Evolutionary conservation across 768 basidiomycete genomes (phyloP).

Genomic region (Rhodotorula diobovata): DNA sequence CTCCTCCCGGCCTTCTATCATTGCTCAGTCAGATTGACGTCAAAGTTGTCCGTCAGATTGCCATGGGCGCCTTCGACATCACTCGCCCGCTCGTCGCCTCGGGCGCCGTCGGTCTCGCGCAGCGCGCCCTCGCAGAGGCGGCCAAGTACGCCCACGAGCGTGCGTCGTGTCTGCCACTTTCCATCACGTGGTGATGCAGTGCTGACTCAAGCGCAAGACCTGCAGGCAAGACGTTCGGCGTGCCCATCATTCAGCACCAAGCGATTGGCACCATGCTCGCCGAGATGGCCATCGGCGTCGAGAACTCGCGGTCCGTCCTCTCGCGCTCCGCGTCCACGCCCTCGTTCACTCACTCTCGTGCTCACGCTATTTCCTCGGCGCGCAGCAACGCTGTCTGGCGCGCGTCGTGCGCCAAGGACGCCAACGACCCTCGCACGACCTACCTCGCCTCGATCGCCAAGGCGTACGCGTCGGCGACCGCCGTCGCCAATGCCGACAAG

Average conservation of each 20-base stretch:
- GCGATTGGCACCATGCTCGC: slow-evolving; percentile 50
- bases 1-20: no score
- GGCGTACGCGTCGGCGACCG: slow-evolving; percentile 46
- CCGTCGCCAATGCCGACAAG: slow-evolving; percentile 49
- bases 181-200: accelerated
- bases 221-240: slow-evolving; percentile 48
- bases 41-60: slow-evolving; percentile 41
- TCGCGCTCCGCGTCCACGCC: background rate
- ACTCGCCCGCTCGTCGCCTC: slow-evolving; percentile 50
- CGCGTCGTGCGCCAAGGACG: slow-evolving; percentile 48
- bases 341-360: background rate
- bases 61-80: slow-evolving; percentile 50
- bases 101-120: slow-evolving; percentile 49
- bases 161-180: slow-evolving; percentile 12
- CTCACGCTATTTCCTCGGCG: no score
- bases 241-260: slow-evolving; percentile 49
- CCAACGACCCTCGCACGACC: slow-evolving; percentile 46
- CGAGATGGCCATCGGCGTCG: slow-evolving; percentile 49
- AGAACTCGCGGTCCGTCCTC: slow-evolving; percentile 14
- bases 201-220: no score
- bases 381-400: slow-evolving; percentile 43
- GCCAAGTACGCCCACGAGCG: slow-evolving; percentile 49
- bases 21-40: background rate
- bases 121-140: slow-evolving; percentile 49
- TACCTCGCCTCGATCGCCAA: slow-evolving; percentile 51